Base-by-base conservation (phyloP, 2,329 filamentous ascomycete genomes). In the Colletotrichum euphorbiae region DNA sequence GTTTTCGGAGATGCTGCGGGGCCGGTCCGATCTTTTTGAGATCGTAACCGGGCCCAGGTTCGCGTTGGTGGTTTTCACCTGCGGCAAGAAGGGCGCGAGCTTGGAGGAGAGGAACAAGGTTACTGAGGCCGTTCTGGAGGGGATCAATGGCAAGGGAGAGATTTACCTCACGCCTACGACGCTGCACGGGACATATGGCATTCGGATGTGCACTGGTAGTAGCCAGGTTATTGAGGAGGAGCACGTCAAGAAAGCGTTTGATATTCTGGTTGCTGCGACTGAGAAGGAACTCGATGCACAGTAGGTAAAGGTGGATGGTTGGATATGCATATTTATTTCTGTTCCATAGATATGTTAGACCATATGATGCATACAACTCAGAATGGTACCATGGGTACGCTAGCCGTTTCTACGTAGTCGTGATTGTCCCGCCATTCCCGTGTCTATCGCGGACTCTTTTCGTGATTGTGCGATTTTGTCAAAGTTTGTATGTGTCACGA, bases 141-240 rank as follows among this genome's bases (percentile, higher is more conserved):
- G 83, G 24, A 86, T 97, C 31, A 95, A 97, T 73, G 82, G 83
- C 3, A 82, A 86, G 7, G 93, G 93, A 1, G 89, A 93, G 77
- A 91, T 97, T 63, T 98, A 93, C 79, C 81, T 98, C 24, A 98
- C 94, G 0, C 91, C 89, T 46, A 91, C 90, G 1, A 87, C 93
- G 4, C 84, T 97, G 12, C 88, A 87, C 8, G 91, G 89, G 1
- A 83, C 89, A 19, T 93, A 93, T 77, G 90, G 91, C 2, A 97
- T 98, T 69, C 85, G 95, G 0, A 88, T 98, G 42, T 91, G 95
- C 21, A 93, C 92, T 64, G 90, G 87, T 0, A 77, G 76, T n/a
- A 92, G 91, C 73, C 82, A 87, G 24, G 82, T 87, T 45, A 88
- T 90, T 0, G 90, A 95, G 77, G 90, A 93, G 79, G 87, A 87